Conservation (phyloP, 805 yeast genomes). For the Saccharomycopsis javanensis region DNA sequence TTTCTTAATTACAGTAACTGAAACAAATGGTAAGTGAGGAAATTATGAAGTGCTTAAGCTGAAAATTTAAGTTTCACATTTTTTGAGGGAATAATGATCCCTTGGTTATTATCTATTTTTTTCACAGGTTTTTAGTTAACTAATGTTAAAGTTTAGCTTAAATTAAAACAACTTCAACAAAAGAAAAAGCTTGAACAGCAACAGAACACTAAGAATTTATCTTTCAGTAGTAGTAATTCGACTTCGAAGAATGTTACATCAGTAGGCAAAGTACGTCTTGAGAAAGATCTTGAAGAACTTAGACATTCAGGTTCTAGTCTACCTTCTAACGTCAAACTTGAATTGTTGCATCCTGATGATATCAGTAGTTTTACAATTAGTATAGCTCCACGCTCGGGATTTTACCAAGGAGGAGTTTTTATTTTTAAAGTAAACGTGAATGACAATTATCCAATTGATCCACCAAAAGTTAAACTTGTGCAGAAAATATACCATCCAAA, state of each 20-base stretch:
- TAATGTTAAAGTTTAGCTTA: slow-evolving; percentile 3
- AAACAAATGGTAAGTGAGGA: neutral
- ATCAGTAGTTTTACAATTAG: slow-evolving; percentile 51
- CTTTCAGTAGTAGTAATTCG: neutral
- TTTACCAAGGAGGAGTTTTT: slow-evolving; percentile 61
- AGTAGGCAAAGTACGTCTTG: slow-evolving; percentile 68
- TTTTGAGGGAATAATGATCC: too few relatives aligned
- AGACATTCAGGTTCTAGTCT: slow-evolving; percentile 23
- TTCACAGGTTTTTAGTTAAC: neutral
- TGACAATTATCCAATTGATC: slow-evolving; percentile 79
- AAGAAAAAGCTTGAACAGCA: slow-evolving; percentile 5
- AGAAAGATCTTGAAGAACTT: slow-evolving; percentile 65
- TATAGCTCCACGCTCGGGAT: slow-evolving; percentile 63
- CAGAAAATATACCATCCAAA: slow-evolving; percentile 86
- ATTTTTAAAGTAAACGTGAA: slow-evolving; percentile 55
- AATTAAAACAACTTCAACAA: slow-evolving; percentile 11
- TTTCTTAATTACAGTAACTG: too few relatives aligned
- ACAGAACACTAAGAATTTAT: neutral
- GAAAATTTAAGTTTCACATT: too few relatives aligned
- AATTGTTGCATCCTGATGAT: slow-evolving; percentile 37
- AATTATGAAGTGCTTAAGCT: neutral
- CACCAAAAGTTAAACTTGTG: slow-evolving; percentile 72
- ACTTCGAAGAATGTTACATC: slow-evolving; percentile 25
- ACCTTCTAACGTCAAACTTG: slow-evolving; percentile 48
- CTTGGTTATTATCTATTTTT: too few relatives aligned